A percentile compares a stretch with the other conserved stretches of the same genome.
Evolutionary conservation across 441 rosid genomes (phyloP).

Genomic region (Eutrema salsugineum): DNA sequence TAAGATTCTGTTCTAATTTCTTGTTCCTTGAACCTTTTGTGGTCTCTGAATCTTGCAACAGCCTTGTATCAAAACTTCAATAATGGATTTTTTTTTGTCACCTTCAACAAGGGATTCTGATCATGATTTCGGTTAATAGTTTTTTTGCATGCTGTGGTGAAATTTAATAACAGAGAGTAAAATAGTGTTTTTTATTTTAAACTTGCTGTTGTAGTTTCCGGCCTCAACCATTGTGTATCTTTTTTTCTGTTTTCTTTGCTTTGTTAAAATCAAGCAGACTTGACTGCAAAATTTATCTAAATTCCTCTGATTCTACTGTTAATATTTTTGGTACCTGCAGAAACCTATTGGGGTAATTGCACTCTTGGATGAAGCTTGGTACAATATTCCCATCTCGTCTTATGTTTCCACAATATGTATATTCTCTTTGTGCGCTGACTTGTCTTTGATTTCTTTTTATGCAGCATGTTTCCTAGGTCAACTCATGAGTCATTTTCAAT

Average conservation of each 20-base stretch:
- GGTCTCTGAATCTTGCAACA: constrained; percentile 2
- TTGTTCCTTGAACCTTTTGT: constrained; percentile 1
- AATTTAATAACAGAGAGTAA: neutral
- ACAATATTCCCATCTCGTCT: constrained; percentile 25
- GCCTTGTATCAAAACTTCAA: neutral
- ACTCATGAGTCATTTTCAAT: constrained; percentile 83
- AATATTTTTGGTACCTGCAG: constrained; percentile 47
- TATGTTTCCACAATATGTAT: neutral
- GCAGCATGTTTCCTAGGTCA: constrained; percentile 97
- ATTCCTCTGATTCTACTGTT: constrained; percentile 8
- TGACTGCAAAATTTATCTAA: neutral
- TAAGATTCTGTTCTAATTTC: constrained; percentile 10
- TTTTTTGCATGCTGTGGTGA: neutral
- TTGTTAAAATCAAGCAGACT: neutral
- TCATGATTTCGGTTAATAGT: neutral
- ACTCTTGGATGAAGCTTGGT: constrained; percentile 99
- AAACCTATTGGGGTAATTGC: constrained; percentile 95
- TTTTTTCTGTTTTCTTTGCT: neutral
- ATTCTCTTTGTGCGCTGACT: constrained; percentile 25
- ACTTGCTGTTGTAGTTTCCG: neutral
- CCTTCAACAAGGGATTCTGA: neutral
- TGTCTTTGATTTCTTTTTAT: constrained; percentile 47
- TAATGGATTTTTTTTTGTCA: neutral
- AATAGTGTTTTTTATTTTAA: neutral
- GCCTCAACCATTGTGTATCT: neutral